Base-by-base conservation (phyloP, 768 basidiomycete species). In the Wakefieldia striispora region DNA sequence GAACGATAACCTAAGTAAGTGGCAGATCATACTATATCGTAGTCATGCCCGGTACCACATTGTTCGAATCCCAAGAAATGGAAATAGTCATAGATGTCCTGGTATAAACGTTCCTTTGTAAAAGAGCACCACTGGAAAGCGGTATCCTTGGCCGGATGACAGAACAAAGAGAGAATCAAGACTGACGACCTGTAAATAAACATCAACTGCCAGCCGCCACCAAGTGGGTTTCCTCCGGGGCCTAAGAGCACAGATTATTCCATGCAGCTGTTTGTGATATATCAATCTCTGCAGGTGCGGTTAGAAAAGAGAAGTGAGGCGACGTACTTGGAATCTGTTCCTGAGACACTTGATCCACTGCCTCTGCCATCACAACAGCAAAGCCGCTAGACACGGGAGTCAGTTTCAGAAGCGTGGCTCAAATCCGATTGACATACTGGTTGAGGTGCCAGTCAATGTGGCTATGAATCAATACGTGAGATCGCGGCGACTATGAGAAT, bases 361-460 rank as follows among this genome's bases (percentile, higher is more conserved):
- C 50, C 40, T 65, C 63, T 13, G 64, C 65, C 66, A 66, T 59
- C 27, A 68, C 59, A 6, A 57, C 66, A 17, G 66, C 66, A 29
- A 65, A 57, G 7, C 66, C 65, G 13, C 63, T 66, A 26, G 13
- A 46, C 6, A 38, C 4, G 23, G 14, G 12, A 12, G 11, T 55
- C 9, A 63, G 33, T 12, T 20, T 17, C 4, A 6, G 0, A 13
- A 39, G 12, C 23, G 14, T 2, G 19, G 19, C 34, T 39, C 21
- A 21, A 14, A 20, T 33, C 3, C 4, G n/a, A 36, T 24, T 3
- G 29, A 53, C 62, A 10, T 52, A 68, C 65, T 51, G 55, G 23
- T 47, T 41, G 27, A 65, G 58, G 27, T 68, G 65, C 66, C 66
- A 67, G 31, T 68, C 61, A 7, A 68, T 53, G 45, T 67, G 65